Evolutionary conservation across 345 rosid species (phyloP).

Genomic region (Reutealis trisperma): DNA sequence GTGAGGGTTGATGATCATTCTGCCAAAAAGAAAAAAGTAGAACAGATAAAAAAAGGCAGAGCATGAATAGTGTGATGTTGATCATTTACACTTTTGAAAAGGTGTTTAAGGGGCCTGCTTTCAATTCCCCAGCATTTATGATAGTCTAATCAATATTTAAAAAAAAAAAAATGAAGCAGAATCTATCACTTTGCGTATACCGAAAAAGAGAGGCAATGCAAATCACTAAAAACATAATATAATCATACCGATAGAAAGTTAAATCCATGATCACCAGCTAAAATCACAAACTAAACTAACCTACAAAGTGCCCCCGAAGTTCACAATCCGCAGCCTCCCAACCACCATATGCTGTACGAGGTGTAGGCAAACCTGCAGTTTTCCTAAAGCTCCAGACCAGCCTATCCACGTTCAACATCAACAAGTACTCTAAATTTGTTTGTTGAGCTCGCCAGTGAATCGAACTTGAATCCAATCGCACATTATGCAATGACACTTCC

Average conservation of each 20-base stretch:
- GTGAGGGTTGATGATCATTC: neutral
- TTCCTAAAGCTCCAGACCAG: conserved; percentile 86
- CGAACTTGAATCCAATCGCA: conserved; percentile 62
- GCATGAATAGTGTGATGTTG: conserved; percentile 13
- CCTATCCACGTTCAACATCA: conserved; percentile 79
- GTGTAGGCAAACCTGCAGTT: conserved; percentile 68
- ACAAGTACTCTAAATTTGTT: conserved; percentile 80
- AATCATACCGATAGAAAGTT: neutral
- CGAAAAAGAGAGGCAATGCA: neutral
- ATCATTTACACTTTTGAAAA: conserved; percentile 5
- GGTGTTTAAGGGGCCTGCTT: conserved; percentile 8
- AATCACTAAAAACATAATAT: neutral
- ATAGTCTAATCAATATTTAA: neutral
- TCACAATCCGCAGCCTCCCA: conserved; percentile 73
- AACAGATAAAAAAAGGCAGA: neutral
- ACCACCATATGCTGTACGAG: conserved; percentile 73
- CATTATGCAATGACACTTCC: conserved; percentile 79
- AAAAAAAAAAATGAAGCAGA: neutral
- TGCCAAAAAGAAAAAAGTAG: neutral
- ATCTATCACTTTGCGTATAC: neutral
- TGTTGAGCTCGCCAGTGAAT: conserved; percentile 78
- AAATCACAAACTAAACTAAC: conserved; percentile 41
- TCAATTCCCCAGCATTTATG: neutral
- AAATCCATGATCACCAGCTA: conserved; percentile 2
- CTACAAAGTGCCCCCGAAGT: conserved; percentile 96